A percentile compares a stretch with the other conserved stretches of the same genome.
These are phyloP conservation scores for Fusarium compactum DNA, from an alignment of 2,329 filamentous ascomycete genomes.

Conservation along the genomic window DNA sequence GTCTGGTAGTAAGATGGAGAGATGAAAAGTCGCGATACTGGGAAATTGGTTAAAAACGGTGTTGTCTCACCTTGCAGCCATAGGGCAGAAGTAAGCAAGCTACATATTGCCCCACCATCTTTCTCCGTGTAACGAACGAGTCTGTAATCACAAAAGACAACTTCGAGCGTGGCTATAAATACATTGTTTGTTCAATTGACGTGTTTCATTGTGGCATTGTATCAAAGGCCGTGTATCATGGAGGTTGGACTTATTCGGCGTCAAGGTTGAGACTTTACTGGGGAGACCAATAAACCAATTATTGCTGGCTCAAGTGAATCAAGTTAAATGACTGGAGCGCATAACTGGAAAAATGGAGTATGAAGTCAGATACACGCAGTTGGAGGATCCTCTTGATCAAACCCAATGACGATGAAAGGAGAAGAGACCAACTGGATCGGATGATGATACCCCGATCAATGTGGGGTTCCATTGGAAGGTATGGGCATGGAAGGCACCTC, in stretches of 20 bases:
- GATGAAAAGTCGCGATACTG: not conserved
- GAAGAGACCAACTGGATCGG: conserved; percentile 7
- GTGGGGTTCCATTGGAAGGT: conserved; percentile 12
- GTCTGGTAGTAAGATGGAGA: not conserved
- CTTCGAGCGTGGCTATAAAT: not conserved
- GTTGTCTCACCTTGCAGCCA: conserved; percentile 2
- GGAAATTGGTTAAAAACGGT: not conserved
- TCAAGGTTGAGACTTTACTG: not conserved
- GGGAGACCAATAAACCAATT: not conserved
- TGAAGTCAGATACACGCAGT: conserved; percentile 3
- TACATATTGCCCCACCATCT: not conserved
- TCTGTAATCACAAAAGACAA: not conserved
- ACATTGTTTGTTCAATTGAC: not conserved
- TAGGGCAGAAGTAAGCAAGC: not conserved
- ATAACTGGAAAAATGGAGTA: conserved; percentile 4
- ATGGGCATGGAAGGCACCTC: not conserved
- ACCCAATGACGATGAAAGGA: not conserved
- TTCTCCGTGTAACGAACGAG: not conserved
- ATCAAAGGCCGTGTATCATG: not conserved
- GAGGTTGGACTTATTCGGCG: not conserved
- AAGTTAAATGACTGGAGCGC: conserved; percentile 13
- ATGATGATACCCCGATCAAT: conserved; percentile 16
- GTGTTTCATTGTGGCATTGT: not conserved
- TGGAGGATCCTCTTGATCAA: not conserved
- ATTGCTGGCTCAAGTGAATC: not conserved